Percentiles rank a stretch among this genome's conserved stretches.
phyloP scores from a whole-genome alignment of 768 basidiomycete genomes.

The Pleurotus citrinopileatus region DNA sequence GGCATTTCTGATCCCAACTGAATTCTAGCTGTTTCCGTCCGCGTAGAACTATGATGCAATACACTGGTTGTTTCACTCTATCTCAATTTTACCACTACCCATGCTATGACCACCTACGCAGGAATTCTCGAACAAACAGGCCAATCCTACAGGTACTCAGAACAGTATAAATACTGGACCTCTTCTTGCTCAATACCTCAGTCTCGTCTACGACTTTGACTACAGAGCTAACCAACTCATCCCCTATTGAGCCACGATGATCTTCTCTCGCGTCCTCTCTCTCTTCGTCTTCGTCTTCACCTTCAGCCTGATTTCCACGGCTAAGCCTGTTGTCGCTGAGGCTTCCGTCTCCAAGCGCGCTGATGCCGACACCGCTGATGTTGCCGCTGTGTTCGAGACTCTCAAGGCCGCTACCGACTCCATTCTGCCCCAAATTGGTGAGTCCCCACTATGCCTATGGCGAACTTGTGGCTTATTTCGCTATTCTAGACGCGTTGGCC shows the following conservation, averaged over 20 bases:
- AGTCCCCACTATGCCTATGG: background rate
- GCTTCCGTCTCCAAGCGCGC: constrained; percentile 9
- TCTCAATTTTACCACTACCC: no score
- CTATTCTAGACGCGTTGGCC: constrained; percentile 10
- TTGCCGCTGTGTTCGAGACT: constrained; percentile 17
- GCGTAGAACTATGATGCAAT: no score
- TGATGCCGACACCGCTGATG: constrained; percentile 17
- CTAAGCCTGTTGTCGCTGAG: constrained; percentile 8
- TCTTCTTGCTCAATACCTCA: no score
- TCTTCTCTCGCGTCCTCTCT: constrained; percentile 3
- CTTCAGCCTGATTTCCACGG: constrained; percentile 14
- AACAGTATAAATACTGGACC: no score
- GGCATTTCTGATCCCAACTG: no score
- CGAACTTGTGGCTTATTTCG: background rate
- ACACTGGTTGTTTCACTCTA: no score
- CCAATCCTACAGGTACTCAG: no score
- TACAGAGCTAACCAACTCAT: no score
- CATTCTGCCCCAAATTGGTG: constrained; percentile 21
- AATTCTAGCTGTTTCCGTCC: no score
- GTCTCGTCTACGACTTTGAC: no score
- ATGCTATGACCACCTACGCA: no score
- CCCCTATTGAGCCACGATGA: background rate
- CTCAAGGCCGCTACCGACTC: constrained; percentile 18
- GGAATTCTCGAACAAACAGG: no score
- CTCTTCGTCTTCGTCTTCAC: constrained; percentile 10